Evolutionary conservation across 2,329 filamentous ascomycete genomes (phyloP).

Genomic region (Botrytis sinoallii): DNA sequence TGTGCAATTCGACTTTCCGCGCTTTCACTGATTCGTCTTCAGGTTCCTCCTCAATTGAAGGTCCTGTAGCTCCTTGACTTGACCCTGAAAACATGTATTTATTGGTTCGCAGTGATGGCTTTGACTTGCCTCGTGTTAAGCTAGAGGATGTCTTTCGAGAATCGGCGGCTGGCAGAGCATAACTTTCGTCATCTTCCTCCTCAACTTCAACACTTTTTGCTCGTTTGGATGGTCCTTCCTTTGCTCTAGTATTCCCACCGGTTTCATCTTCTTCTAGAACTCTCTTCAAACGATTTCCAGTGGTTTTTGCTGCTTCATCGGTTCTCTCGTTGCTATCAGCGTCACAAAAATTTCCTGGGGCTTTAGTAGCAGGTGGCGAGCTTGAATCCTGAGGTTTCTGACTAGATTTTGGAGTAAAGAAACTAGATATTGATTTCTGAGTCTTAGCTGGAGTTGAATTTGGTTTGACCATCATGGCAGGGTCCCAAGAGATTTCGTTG

Average conservation of each 20-base stretch:
- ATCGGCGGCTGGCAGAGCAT: slow-evolving; percentile 43
- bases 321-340: slow-evolving; percentile 33
- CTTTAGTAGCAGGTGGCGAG: slow-evolving; percentile 31
- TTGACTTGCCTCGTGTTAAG: slow-evolving; percentile 26
- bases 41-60: slow-evolving; percentile 38
- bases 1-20: slow-evolving; percentile 70
- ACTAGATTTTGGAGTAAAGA: slow-evolving; percentile 63
- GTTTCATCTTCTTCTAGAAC: slow-evolving; percentile 49
- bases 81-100: slow-evolving; percentile 51
- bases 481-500: not conserved
- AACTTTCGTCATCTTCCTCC: slow-evolving; percentile 42
- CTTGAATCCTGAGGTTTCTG: slow-evolving; percentile 31
- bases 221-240: slow-evolving; percentile 45
- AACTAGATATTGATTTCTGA: slow-evolving; percentile 81
- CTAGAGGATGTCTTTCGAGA: slow-evolving; percentile 33
- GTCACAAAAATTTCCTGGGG: slow-evolving; percentile 30
- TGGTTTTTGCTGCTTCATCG: slow-evolving; percentile 19
- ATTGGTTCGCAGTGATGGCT: slow-evolving; percentile 45
- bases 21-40: slow-evolving; percentile 51
- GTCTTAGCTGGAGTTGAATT: slow-evolving; percentile 42
- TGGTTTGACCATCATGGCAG: slow-evolving; percentile 29
- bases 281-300: slow-evolving; percentile 44
- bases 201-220: slow-evolving; percentile 39
- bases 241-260: slow-evolving; percentile 42
- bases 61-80: slow-evolving; percentile 31